Conservation (phyloP, 2,329 filamentous ascomycete species). For the Cercospora nicotianae region DNA sequence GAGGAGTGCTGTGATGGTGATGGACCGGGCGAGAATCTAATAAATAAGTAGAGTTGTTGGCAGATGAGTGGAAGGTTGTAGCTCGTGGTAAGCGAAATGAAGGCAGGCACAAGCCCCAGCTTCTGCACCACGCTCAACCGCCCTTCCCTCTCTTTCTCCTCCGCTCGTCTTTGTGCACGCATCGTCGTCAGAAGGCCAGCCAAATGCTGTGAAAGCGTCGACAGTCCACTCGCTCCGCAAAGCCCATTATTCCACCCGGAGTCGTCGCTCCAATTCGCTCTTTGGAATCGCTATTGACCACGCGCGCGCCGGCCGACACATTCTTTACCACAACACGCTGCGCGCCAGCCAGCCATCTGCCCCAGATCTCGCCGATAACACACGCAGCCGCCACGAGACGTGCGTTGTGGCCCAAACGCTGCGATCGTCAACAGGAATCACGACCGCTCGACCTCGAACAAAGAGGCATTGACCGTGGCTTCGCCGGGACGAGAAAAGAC, state of each 20-base stretch:
- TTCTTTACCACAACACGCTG: constrained; percentile 18
- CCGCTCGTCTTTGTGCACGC: background rate
- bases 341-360: constrained; percentile 19
- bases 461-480: constrained; percentile 29
- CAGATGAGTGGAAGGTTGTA: constrained; percentile 7
- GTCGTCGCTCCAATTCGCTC: constrained; percentile 21
- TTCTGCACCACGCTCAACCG: background rate
- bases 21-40: constrained; percentile 4
- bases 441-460: background rate
- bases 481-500: constrained; percentile 24
- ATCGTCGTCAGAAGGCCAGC: constrained; percentile 14
- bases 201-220: constrained; percentile 20
- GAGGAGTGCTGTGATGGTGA: background rate
- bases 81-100: constrained; percentile 6
- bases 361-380: constrained; percentile 12
- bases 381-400: constrained; percentile 10
- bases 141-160: constrained; percentile 4
- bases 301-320: constrained; percentile 17
- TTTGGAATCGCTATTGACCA: constrained; percentile 21
- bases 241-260: constrained; percentile 24
- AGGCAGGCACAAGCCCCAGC: constrained; percentile 7
- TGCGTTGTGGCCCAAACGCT: background rate
- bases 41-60: background rate
- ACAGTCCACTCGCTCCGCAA: constrained; percentile 8
- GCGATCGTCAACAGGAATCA: background rate